Evolutionary conservation across 1,284 basidiomycete species (phyloP).

Genomic region (Malassezia yamatoensis): DNA sequence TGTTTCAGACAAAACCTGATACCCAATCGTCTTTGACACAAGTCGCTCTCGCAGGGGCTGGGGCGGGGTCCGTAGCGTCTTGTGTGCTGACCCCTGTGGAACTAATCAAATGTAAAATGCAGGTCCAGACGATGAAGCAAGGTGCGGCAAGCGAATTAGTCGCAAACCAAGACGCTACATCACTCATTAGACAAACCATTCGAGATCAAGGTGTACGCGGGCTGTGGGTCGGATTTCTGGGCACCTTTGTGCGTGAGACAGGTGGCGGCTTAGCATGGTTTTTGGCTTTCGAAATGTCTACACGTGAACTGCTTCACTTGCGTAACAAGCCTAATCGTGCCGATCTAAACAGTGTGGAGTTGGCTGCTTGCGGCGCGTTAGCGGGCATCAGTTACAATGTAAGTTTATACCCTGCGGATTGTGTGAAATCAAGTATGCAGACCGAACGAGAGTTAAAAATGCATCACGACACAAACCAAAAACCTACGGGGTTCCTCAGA

Average conservation of each 20-base stretch:
- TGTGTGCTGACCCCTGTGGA: constrained; percentile 83
- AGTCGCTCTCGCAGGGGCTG: constrained; percentile 64
- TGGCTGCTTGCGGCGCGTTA: constrained; percentile 71
- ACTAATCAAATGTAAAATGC: constrained; percentile 88
- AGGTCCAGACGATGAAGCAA: constrained; percentile 70
- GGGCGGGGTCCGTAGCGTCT: constrained; percentile 69
- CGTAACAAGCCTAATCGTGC: constrained; percentile 7
- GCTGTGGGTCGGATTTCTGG: constrained; percentile 77
- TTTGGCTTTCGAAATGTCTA: constrained; percentile 60
- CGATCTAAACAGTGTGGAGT: constrained; percentile 65
- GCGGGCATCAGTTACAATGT: constrained; percentile 76
- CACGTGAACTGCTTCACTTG: constrained; percentile 23
- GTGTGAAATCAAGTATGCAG: constrained; percentile 88
- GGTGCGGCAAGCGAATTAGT: constrained; percentile 11
- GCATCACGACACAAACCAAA: not conserved
- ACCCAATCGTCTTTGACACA: constrained; percentile 53
- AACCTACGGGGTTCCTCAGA: constrained; percentile 57
- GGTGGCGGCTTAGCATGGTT: constrained; percentile 83
- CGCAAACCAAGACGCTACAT: constrained; percentile 50
- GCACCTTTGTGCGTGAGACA: constrained; percentile 68
- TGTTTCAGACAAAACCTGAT: constrained; percentile 21
- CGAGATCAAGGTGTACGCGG: constrained; percentile 62
- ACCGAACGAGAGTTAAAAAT: constrained; percentile 73
- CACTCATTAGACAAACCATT: constrained; percentile 60
- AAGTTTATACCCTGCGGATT: constrained; percentile 59